phyloP scores from a whole-genome alignment of 345 rosid species.

The Eutrema japonicum region DNA sequence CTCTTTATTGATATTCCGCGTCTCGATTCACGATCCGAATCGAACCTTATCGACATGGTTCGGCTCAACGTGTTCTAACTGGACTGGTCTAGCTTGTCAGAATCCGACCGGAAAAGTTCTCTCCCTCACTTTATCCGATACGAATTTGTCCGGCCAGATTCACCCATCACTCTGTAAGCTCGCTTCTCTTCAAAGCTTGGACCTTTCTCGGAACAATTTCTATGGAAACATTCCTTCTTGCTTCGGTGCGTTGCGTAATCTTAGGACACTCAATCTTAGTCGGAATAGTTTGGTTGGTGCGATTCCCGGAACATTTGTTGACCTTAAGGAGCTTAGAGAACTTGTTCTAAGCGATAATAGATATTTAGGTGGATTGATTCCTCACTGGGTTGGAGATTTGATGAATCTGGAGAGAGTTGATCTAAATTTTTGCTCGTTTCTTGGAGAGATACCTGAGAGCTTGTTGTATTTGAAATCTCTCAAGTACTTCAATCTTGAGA shows the following conservation, averaged over 20 bases:
- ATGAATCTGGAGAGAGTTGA: constrained; percentile 67
- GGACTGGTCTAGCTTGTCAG: constrained; percentile 76
- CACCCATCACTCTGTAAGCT: constrained; percentile 67
- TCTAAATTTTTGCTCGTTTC: constrained; percentile 69
- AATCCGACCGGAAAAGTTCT: constrained; percentile 61
- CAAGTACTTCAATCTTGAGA: constrained; percentile 64
- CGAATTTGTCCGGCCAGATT: constrained; percentile 67
- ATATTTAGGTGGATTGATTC: constrained; percentile 61
- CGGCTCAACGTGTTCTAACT: constrained; percentile 70
- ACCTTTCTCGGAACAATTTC: constrained; percentile 62
- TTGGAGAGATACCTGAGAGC: constrained; percentile 65
- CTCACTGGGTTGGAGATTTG: constrained; percentile 71
- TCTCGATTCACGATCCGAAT: constrained; percentile 58
- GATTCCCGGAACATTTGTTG: constrained; percentile 54
- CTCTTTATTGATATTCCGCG: constrained; percentile 59
- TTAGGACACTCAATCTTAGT: constrained; percentile 72
- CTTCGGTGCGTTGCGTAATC: constrained; percentile 57
- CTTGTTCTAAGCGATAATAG: constrained; percentile 61
- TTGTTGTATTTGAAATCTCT: constrained; percentile 58
- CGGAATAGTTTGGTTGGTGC: constrained; percentile 60
- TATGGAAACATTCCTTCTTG: constrained; percentile 68
- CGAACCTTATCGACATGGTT: constrained; percentile 64
- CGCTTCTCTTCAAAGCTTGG: constrained; percentile 55
- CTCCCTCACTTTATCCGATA: constrained; percentile 56
- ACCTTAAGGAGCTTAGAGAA: constrained; percentile 60